Evolutionary conservation across 495 filamentous ascomycete species (phyloP).

Genomic region (Copromyces sp.): DNA sequence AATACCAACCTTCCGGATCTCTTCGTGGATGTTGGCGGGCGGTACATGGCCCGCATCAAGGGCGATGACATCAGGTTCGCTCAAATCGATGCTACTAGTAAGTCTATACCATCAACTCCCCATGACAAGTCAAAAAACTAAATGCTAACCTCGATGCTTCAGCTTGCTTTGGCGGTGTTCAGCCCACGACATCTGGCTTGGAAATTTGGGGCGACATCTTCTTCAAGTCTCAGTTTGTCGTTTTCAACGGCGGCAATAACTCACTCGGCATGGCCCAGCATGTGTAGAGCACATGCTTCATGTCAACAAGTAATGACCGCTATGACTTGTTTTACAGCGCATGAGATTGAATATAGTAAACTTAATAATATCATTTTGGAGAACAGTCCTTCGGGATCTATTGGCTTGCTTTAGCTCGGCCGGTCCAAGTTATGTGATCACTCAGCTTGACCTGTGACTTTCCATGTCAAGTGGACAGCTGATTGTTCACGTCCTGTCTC

Average conservation of each 20-base stretch:
- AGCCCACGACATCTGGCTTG: constrained; percentile 48
- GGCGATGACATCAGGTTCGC: constrained; percentile 59
- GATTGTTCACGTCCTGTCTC: background rate
- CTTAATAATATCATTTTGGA: background rate
- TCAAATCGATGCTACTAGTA: constrained; percentile 38
- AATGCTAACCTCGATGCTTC: constrained; percentile 5
- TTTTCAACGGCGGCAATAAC: constrained; percentile 59
- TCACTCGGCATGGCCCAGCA: constrained; percentile 51
- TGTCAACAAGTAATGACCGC: background rate
- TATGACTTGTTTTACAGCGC: background rate
- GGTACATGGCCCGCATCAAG: constrained; percentile 51
- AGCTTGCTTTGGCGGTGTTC: constrained; percentile 66
- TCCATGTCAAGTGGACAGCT: background rate
- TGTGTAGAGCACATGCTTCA: constrained; percentile 11
- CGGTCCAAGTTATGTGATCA: background rate
- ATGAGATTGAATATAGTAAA: background rate
- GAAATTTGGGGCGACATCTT: constrained; percentile 75
- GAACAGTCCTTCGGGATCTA: background rate
- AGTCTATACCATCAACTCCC: constrained; percentile 11
- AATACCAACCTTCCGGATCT: constrained; percentile 51
- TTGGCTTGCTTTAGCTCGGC: background rate
- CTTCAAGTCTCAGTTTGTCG: constrained; percentile 70
- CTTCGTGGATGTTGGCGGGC: constrained; percentile 51
- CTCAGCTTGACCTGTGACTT: background rate
- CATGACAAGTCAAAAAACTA: background rate